Conservation (phyloP, 768 basidiomycete species). For the Butyriboletus loyo region DNA sequence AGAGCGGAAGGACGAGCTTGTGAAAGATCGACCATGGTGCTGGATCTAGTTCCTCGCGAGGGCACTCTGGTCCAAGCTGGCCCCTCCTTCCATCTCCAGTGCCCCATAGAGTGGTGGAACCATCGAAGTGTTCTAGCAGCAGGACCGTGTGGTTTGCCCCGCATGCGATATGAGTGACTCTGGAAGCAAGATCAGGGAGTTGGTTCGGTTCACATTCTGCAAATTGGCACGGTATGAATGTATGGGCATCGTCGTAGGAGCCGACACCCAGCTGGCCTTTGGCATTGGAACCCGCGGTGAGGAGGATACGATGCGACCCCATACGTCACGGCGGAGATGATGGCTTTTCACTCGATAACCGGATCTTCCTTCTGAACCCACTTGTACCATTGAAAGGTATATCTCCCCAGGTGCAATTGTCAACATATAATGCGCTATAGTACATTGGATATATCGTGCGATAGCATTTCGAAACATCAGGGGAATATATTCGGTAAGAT, state of each 20-base stretch:
- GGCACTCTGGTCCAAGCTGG: conserved; percentile 58
- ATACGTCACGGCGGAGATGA: background rate
- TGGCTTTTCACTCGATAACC: background rate
- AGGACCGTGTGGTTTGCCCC: conserved; percentile 82
- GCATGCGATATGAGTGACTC: conserved; percentile 52
- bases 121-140: conserved; percentile 44
- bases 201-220: conserved; percentile 11
- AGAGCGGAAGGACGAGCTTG: conserved; percentile 42
- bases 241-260: conserved; percentile 36
- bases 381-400: background rate
- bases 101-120: conserved; percentile 57
- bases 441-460: conserved; percentile 20
- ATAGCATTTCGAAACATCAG: conserved; percentile 7
- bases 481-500: conserved; percentile 16
- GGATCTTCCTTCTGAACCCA: background rate
- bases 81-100: conserved; percentile 69
- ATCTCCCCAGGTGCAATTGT: background rate
- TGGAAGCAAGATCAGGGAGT: conserved; percentile 23
- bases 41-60: conserved; percentile 8
- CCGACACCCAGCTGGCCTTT: conserved; percentile 46
- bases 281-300: conserved; percentile 49
- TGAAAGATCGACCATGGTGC: conserved; percentile 39
- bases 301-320: conserved; percentile 19
- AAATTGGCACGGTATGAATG: conserved; percentile 40
- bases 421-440: conserved; percentile 1